phyloP scores from a whole-genome alignment of 768 basidiomycete genomes.

The Agaricus subrufescens region DNA sequence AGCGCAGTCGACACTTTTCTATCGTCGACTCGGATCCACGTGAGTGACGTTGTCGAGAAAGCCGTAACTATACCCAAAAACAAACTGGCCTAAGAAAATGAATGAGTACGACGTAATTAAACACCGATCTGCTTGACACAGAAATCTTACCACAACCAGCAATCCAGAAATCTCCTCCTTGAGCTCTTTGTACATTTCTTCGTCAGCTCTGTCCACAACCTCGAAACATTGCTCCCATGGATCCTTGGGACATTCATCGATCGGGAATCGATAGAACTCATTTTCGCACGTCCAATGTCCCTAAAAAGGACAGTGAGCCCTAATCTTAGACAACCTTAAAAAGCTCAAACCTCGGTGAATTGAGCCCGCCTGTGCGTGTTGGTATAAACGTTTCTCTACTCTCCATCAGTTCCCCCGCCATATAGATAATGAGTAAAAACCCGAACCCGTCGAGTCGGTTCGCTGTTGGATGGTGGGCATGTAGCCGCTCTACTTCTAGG shows the following conservation, averaged over 20 bases:
- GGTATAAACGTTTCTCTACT: too few relatives aligned
- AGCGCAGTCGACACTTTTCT: background rate
- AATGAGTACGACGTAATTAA: background rate
- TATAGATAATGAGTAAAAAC: too few relatives aligned
- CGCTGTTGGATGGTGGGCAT: too few relatives aligned
- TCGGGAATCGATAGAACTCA: background rate
- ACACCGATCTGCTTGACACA: background rate
- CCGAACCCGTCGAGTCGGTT: too few relatives aligned
- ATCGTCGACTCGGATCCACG: background rate
- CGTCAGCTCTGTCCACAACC: background rate
- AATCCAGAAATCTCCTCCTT: conserved; percentile 6
- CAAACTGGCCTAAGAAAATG: conserved; percentile 2
- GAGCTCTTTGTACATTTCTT: conserved; percentile 3
- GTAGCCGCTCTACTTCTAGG: too few relatives aligned
- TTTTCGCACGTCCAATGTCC: conserved; percentile 1
- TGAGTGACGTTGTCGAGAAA: conserved; percentile 1
- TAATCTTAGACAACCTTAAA: too few relatives aligned
- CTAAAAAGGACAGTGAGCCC: background rate
- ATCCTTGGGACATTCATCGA: conserved; percentile 1
- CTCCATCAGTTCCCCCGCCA: too few relatives aligned
- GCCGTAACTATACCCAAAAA: conserved; percentile 6
- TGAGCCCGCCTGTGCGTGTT: too few relatives aligned
- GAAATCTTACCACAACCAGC: background rate
- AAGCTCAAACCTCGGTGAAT: too few relatives aligned
- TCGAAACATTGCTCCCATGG: conserved; percentile 7